A percentile compares a stretch with the other conserved stretches of the same genome.
These are phyloP conservation scores for Mallotus japonicus DNA, from an alignment of 441 rosid genomes.

Conservation along the genomic window DNA sequence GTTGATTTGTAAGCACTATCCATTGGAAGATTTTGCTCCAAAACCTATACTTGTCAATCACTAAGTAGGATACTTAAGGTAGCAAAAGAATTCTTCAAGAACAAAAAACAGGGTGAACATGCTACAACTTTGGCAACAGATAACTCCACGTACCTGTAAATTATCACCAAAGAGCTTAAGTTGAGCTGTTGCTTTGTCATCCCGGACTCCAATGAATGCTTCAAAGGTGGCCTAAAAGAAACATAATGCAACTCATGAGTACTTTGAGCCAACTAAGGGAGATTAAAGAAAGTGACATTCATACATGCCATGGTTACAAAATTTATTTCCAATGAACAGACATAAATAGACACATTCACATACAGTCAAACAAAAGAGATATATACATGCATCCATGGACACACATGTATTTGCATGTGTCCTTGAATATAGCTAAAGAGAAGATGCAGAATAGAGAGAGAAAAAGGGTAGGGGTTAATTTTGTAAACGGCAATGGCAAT, in stretches of 20 bases:
- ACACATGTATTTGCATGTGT: not conserved
- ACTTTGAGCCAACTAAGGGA: slow-evolving; percentile 8
- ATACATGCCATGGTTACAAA: not conserved
- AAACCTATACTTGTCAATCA: slow-evolving; percentile 41
- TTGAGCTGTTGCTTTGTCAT: slow-evolving; percentile 78
- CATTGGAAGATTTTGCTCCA: slow-evolving; percentile 92
- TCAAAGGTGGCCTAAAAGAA: slow-evolving; percentile 76
- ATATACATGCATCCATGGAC: no score
- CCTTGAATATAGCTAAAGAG: not conserved
- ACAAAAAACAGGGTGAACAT: not conserved
- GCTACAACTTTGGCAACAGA: slow-evolving; percentile 13
- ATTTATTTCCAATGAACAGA: not conserved
- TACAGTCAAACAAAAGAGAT: not conserved
- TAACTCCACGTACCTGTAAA: slow-evolving; percentile 55
- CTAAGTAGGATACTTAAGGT: not conserved
- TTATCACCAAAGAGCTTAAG: slow-evolving; percentile 85
- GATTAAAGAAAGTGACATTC: not conserved
- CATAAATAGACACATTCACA: not conserved
- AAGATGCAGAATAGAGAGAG: not conserved
- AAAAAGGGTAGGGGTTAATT: not conserved
- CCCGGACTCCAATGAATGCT: slow-evolving; percentile 82
- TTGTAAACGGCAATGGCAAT: not conserved
- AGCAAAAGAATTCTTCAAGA: not conserved
- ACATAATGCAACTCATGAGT: slow-evolving; percentile 20
- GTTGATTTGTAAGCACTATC: slow-evolving; percentile 67